Base-by-base conservation (phyloP, 805 yeast genomes). In the Sungouiella thailandica region DNA sequence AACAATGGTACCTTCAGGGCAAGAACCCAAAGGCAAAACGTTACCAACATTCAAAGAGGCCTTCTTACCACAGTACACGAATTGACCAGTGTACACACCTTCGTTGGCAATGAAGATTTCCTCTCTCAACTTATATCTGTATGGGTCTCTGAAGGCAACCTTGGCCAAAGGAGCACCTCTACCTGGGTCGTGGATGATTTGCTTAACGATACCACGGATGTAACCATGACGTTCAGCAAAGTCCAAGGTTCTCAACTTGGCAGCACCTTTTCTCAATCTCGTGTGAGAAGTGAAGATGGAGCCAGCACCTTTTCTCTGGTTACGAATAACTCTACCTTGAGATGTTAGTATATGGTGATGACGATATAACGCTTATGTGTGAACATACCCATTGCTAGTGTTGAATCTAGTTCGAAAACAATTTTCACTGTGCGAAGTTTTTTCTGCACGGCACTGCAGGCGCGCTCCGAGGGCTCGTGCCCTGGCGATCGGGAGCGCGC, bases 341-440 rank as follows among this genome's bases (percentile, higher is more conserved):
- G 17, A 16, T 32, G 35, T 32, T 32, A 32, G 35, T 32, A 23
- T 22, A 29, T 14, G 32, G 25, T 12, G 28, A 13, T 13, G 11
- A 7, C 7, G n/a, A 12, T 6, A 6, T 12, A 23, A 12, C 26
- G 5, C 26, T 6, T 23, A 11, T 23, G 26, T 26, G 26, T 11
- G 14, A 32, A 40, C 44, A 40, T 40, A 40, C 44, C 47, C 49
- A 44, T 45, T 45, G 43, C 38, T 36, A 44, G 41, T 45, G 46
- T 35, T 45, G 43, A 39, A 44, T 39, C 34, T 34, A 23, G 32
- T 39, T 35, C 30, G 23, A 29, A 28, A 19, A 15, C 25, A 35
- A 34, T 25, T 39, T 39, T 37, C 41, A 35, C 15, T 8, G 23
- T 19, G 47, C 34, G 40, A 39, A 36, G 32, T 26, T 38, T 40